A percentile compares a stretch with the other conserved stretches of the same genome.
These are phyloP conservation scores for Exophiala calicioides DNA, from an alignment of 2,329 filamentous ascomycete genomes.

Conservation along the genomic window DNA sequence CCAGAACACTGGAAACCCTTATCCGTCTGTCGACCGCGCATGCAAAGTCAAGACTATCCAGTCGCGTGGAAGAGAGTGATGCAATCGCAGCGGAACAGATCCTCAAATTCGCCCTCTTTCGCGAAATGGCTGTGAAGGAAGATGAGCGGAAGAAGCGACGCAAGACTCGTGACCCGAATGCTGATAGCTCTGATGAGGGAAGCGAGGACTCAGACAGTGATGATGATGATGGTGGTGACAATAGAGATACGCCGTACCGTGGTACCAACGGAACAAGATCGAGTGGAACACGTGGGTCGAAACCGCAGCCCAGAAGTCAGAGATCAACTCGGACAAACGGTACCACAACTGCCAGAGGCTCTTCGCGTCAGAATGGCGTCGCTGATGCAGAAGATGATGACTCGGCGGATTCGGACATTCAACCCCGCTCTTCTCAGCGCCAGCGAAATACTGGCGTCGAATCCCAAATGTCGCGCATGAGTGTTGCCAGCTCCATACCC, in stretches of 20 bases:
- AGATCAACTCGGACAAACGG: slow-evolving; percentile 33
- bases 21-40: slow-evolving; percentile 96
- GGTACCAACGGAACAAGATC: slow-evolving; percentile 23
- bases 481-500: slow-evolving; percentile 77
- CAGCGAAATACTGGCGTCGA: slow-evolving; percentile 41
- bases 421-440: slow-evolving; percentile 42
- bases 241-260: slow-evolving; percentile 30
- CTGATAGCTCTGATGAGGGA: slow-evolving; percentile 63
- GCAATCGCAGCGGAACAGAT: slow-evolving; percentile 86
- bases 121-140: slow-evolving; percentile 74
- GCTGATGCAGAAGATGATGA: slow-evolving; percentile 55
- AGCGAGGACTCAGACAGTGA: slow-evolving; percentile 51
- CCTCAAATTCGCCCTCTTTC: slow-evolving; percentile 92
- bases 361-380: slow-evolving; percentile 50
- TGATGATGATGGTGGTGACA: slow-evolving; percentile 34
- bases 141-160: slow-evolving; percentile 78
- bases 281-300: slow-evolving; percentile 33
- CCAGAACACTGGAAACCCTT: slow-evolving; percentile 95
- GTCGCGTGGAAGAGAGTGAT: slow-evolving; percentile 84
- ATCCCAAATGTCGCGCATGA: slow-evolving; percentile 45
- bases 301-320: slow-evolving; percentile 29
- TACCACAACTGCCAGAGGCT: slow-evolving; percentile 37
- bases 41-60: slow-evolving; percentile 86
- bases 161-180: slow-evolving; percentile 70
- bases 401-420: slow-evolving; percentile 55